A percentile compares a stretch with the other conserved stretches of the same genome.
Conservation (phyloP, 768 basidiomycete genomes). For the Leccinum subtestaceum region DNA sequence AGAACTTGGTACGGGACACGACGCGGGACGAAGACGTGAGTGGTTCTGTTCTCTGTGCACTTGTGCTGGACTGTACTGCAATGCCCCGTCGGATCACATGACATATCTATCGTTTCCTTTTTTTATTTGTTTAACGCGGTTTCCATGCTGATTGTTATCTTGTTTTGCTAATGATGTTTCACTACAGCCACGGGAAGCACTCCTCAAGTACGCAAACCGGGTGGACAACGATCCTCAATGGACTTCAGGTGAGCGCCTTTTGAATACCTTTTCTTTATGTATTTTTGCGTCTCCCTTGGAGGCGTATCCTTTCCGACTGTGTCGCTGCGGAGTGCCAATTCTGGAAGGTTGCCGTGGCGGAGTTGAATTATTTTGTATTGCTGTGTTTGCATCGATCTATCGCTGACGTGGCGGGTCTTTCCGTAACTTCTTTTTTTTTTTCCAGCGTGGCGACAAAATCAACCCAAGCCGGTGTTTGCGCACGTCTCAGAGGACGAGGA, state of each 20-base stretch:
- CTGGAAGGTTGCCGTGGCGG: slow-evolving; percentile 30
- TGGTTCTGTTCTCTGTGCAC: slow-evolving; percentile 28
- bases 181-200: slow-evolving; percentile 87
- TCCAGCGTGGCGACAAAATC: slow-evolving; percentile 84
- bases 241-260: slow-evolving; percentile 67
- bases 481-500: slow-evolving; percentile 55
- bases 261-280: not conserved
- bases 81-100: slow-evolving; percentile 16
- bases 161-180: slow-evolving; percentile 17
- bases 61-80: not conserved
- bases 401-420: slow-evolving; percentile 57
- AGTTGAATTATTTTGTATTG: slow-evolving; percentile 25
- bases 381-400: slow-evolving; percentile 32
- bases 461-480: slow-evolving; percentile 84
- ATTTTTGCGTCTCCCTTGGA: slow-evolving; percentile 12
- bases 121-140: slow-evolving; percentile 5
- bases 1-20: slow-evolving; percentile 88
- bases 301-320: slow-evolving; percentile 6
- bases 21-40: slow-evolving; percentile 93
- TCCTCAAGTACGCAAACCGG: slow-evolving; percentile 85
- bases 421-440: slow-evolving; percentile 39
- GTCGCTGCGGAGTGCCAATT: slow-evolving; percentile 31
- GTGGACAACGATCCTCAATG: slow-evolving; percentile 80
- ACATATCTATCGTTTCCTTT: slow-evolving; percentile 7
- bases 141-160: slow-evolving; percentile 11